Base-by-base conservation (phyloP, 1,284 basidiomycete species). In the Trametes polyzona region DNA sequence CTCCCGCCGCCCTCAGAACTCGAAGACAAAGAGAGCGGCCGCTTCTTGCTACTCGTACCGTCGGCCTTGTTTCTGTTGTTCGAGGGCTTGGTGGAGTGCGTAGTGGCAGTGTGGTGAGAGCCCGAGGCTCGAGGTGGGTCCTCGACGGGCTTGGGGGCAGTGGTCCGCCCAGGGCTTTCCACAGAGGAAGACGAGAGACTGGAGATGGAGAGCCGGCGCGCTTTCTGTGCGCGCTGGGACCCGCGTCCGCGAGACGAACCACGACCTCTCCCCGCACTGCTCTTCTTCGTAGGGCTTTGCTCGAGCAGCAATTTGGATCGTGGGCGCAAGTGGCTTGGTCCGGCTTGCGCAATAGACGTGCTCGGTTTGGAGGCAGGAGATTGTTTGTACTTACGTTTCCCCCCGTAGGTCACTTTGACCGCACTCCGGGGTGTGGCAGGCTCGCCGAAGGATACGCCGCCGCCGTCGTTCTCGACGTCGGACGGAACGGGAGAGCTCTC, bases 401-500 rank as follows among this genome's bases (percentile, higher is more conserved):
- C 39, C 19, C 62, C 64, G 44, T 67, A 67, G 10, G 62, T 66
- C 30, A 61, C 29, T 50, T 53, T 62, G 3, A 65, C 59, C 1
- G 54, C 42, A 30, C 56, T 57, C 46, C 50, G 58, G 4, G 52
- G 48, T 36, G 56, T 63, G 12, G 61, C 57, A 9, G 66, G 65
- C 55, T 66, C 66, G n/a, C 66, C 65, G 37, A 66, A 68, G n/a
- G 63, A 40, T 21, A 39, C 51, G 19, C 12, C 58, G 24, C 42
- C 60, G 26, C 43, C 61, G 23, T 46, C 55, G 55, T 43, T 35
- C 30, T 66, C 67, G 17, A 51, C 51, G 26, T 65, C 67, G 12
- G 62, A 63, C 27, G 56, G 57, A n/a, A 53, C 40, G 17, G 65
- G 59, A 4, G 69, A 70, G 47, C 65, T 69, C 35, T 63, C 59